Percentiles rank a stretch among this genome's conserved stretches.
These are phyloP conservation scores for Penicillium tannophilum DNA, from an alignment of 495 filamentous ascomycete species.

Conservation along the genomic window DNA sequence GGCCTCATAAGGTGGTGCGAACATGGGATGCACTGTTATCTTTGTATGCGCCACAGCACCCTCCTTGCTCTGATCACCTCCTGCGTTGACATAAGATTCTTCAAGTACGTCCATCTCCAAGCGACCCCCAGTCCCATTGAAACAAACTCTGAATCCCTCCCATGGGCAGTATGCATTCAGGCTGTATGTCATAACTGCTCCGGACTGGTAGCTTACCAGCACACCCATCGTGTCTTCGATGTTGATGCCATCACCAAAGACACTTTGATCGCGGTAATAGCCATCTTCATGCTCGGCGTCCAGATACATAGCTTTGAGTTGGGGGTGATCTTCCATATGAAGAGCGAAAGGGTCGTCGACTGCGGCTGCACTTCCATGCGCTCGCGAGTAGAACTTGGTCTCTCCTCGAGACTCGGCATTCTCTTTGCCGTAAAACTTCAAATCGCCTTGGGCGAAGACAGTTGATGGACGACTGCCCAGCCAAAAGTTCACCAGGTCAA, in stretches of 20 bases:
- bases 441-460: conserved; percentile 36
- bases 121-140: conserved; percentile 35
- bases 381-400: conserved; percentile 33
- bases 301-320: conserved; percentile 56
- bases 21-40: conserved; percentile 42
- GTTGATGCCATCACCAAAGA: conserved; percentile 60
- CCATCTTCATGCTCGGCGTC: conserved; percentile 62
- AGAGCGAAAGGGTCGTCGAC: conserved; percentile 48
- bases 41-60: conserved; percentile 45
- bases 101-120: conserved; percentile 39
- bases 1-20: conserved; percentile 32
- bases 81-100: conserved; percentile 37
- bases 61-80: conserved; percentile 34
- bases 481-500: conserved; percentile 42
- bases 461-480: conserved; percentile 26
- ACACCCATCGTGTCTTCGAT: conserved; percentile 64
- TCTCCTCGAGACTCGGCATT: conserved; percentile 37
- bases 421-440: conserved; percentile 39
- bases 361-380: conserved; percentile 30
- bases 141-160: conserved; percentile 38
- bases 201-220: conserved; percentile 51
- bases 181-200: conserved; percentile 36
- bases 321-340: conserved; percentile 48
- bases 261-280: conserved; percentile 59
- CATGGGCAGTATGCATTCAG: conserved; percentile 37